A percentile compares a stretch with the other conserved stretches of the same genome.
Conservation (phyloP, 179 eudicot genomes). For the Silene coronaria region DNA sequence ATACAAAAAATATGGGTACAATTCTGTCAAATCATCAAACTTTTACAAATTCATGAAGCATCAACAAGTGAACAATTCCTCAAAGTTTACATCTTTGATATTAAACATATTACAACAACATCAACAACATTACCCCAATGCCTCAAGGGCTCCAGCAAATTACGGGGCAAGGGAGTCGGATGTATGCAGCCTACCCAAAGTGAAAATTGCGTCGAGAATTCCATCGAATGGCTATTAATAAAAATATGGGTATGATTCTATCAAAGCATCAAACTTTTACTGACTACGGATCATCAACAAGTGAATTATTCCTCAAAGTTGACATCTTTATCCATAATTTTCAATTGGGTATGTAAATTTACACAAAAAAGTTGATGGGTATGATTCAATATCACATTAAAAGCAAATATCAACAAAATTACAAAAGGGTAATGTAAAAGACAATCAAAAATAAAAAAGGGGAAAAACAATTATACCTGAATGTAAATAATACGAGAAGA, state of each 20-base stretch:
- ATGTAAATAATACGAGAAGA: constrained; percentile 87
- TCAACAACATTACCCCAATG: too few species aligned
- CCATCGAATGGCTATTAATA: too few species aligned
- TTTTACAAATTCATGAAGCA: background rate
- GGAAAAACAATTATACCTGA: constrained; percentile 39
- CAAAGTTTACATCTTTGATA: background rate
- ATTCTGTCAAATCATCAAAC: background rate
- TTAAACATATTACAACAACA: background rate
- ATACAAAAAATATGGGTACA: too few species aligned
- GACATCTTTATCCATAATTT: background rate
- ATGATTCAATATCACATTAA: background rate
- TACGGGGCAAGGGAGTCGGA: too few species aligned
- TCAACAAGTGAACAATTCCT: background rate
- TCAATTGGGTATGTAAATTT: background rate
- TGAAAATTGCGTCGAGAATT: background rate
- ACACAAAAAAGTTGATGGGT: too few species aligned
- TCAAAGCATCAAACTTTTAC: too few species aligned
- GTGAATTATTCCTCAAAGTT: background rate
- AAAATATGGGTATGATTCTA: too few species aligned
- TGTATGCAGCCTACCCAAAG: too few species aligned
- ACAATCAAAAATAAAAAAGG: background rate
- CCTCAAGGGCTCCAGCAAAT: too few species aligned
- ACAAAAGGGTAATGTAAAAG: background rate
- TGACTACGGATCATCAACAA: too few species aligned
- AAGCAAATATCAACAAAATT: background rate